Percentiles rank a stretch among this genome's conserved stretches.
Conservation (phyloP, 2,329 filamentous ascomycete species). For the Samsoniella hepiali region DNA sequence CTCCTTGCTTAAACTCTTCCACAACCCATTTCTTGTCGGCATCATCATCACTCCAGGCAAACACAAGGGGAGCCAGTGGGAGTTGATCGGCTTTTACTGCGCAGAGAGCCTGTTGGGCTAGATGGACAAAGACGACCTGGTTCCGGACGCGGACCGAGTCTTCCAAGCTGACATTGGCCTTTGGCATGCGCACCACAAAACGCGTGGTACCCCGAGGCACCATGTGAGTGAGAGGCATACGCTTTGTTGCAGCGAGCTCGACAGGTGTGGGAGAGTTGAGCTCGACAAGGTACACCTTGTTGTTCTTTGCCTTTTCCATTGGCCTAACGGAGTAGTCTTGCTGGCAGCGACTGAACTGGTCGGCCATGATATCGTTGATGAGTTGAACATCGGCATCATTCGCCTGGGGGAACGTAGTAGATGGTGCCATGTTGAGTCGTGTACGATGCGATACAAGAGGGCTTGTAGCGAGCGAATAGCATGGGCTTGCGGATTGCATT, state of each 20-base stretch:
- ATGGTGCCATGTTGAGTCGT: not conserved
- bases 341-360: not conserved
- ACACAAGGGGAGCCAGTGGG: conserved; percentile 3
- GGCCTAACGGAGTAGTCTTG: not conserved
- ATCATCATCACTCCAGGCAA: conserved; percentile 14
- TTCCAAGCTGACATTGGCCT: conserved; percentile 13
- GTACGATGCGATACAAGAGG: not conserved
- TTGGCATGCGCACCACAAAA: conserved; percentile 16
- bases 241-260: not conserved
- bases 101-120: conserved; percentile 16
- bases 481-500: not conserved
- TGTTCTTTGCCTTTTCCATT: conserved; percentile 5
- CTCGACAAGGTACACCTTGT: conserved; percentile 9
- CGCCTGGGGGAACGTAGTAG: not conserved
- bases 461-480: not conserved
- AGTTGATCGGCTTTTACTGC: not conserved
- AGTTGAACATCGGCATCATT: not conserved
- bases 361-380: conserved; percentile 1
- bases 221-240: conserved; percentile 1
- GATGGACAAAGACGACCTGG: conserved; percentile 14
- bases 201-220: conserved; percentile 19
- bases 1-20: conserved; percentile 18
- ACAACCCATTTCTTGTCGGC: conserved; percentile 12
- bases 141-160: conserved; percentile 18
- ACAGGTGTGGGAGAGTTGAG: not conserved